Evolutionary conservation across 139 green algal species (phyloP), one percentile per base, ranked within the genome.

Genomic region (Haematococcus sp.): DNA sequence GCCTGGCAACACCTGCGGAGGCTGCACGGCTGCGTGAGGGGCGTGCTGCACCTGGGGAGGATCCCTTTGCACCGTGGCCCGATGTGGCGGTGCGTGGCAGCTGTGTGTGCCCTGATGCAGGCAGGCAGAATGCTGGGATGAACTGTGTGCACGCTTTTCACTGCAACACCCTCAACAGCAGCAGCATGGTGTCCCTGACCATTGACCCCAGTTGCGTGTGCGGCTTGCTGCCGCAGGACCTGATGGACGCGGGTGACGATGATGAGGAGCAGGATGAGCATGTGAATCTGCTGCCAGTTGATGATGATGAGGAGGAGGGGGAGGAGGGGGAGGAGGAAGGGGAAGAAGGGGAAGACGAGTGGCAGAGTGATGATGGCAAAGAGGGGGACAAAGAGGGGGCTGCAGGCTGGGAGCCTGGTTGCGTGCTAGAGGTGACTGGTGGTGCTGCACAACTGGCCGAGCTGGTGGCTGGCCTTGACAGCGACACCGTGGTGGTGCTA

Each of bases 61-160:
- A 92, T 74, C 81, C 80, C 22, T 93, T 93, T 71, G 43, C 71
- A 22, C 44, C 81, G 33, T 93, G 88, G 88, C 88, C 88, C 11
- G 59, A 78, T 28, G 72, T 91, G 22, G 7, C 19, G 63, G 63
- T 70, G 63, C 19, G 63, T 22, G 17, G n/a, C n/a, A n/a, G n/a
- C n/a, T n/a, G n/a, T n/a, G n/a, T n/a, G n/a, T n/a, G n/a, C n/a
- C n/a, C n/a, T n/a, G n/a, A n/a, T n/a, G n/a, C n/a, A n/a, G n/a
- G n/a, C n/a, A n/a, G n/a, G n/a, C n/a, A n/a, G n/a, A n/a, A n/a
- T n/a, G n/a, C n/a, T n/a, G n/a, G n/a, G n/a, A n/a, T n/a, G n/a
- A n/a, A n/a, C n/a, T 55, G 32, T 52, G 61, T 54, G 58, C 40
- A 33, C 52, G 61, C 2, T 4, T 51, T 31, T 52, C 13, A 33